Percentiles rank a stretch among this genome's conserved stretches.
These are phyloP conservation scores for Viola pubescens DNA, from an alignment of 441 rosid genomes.

Conservation along the genomic window DNA sequence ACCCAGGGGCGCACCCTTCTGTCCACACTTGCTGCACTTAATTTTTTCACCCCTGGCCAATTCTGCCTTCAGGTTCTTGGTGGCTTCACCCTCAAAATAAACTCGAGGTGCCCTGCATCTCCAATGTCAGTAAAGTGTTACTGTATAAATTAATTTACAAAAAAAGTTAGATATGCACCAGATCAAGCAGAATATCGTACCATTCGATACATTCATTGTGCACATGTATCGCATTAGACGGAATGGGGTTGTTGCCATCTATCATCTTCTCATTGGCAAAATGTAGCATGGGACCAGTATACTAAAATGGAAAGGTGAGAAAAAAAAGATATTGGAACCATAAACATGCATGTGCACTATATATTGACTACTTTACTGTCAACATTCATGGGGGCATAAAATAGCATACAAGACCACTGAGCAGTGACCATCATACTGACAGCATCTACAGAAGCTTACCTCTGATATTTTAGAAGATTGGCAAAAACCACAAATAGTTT, in stretches of 20 bases:
- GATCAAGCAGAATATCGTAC: slow-evolving; percentile 29
- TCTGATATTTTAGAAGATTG: slow-evolving; percentile 47
- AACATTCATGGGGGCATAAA: neutral
- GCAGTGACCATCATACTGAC: too few species aligned
- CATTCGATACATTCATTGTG: slow-evolving; percentile 68
- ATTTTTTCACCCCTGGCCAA: slow-evolving; percentile 69
- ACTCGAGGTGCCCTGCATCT: slow-evolving; percentile 76
- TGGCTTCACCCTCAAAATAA: slow-evolving; percentile 47
- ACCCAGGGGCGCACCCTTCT: slow-evolving; percentile 84
- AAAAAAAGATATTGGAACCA: neutral
- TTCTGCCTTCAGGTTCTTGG: slow-evolving; percentile 68
- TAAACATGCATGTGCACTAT: neutral
- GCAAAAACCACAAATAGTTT: slow-evolving; percentile 62
- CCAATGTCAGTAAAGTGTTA: slow-evolving; percentile 1
- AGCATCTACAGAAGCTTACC: slow-evolving; percentile 29
- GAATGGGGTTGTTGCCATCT: slow-evolving; percentile 37
- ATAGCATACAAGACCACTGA: neutral
- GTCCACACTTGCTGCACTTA: slow-evolving; percentile 62
- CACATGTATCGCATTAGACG: slow-evolving; percentile 51
- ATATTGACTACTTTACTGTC: neutral
- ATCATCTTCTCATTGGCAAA: slow-evolving; percentile 43
- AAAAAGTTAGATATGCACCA: neutral
- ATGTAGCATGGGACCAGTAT: slow-evolving; percentile 70
- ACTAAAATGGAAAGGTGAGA: slow-evolving; percentile 25
- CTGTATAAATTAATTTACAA: neutral